A percentile compares a stretch with the other conserved stretches of the same genome.
Conservation (phyloP, 164 flowering plant species). For the Umbellularia californica region DNA sequence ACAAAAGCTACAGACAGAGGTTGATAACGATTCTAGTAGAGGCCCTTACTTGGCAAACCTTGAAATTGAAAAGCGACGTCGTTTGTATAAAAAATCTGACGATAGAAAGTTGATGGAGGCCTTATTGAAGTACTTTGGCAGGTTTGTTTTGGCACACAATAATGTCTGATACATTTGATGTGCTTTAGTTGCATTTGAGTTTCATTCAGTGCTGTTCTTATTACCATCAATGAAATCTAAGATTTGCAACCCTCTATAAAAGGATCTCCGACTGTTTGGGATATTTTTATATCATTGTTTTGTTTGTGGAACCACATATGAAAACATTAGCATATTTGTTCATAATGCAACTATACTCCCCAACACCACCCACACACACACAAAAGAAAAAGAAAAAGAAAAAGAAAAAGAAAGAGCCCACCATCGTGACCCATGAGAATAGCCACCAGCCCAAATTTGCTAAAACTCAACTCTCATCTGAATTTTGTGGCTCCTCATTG, state of each 20-base stretch:
- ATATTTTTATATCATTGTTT: too few relatives aligned
- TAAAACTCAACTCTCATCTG: too few relatives aligned
- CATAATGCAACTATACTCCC: too few relatives aligned
- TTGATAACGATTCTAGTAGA: conserved; percentile 34
- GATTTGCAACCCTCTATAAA: neutral
- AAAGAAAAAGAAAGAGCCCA: too few relatives aligned
- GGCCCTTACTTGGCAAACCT: conserved; percentile 69
- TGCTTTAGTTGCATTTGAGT: neutral
- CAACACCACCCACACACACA: too few relatives aligned
- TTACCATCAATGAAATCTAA: too few relatives aligned
- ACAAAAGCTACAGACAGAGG: conserved; percentile 39
- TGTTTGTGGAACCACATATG: too few relatives aligned
- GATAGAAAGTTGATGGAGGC: conserved; percentile 45
- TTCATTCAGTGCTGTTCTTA: neutral
- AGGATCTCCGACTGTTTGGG: neutral
- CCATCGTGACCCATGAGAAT: too few relatives aligned
- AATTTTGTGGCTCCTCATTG: too few relatives aligned
- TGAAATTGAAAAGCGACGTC: conserved; percentile 75
- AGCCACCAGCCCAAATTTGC: too few relatives aligned
- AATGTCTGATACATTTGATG: neutral
- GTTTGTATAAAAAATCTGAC: conserved; percentile 53
- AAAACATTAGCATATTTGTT: too few relatives aligned
- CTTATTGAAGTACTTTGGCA: conserved; percentile 52
- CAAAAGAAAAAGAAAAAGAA: too few relatives aligned
- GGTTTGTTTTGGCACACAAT: conserved; percentile 31